A percentile compares a stretch with the other conserved stretches of the same genome.
These are phyloP conservation scores for Areca catechu DNA, from an alignment of 176 grass and related monocot species.

Conservation along the genomic window DNA sequence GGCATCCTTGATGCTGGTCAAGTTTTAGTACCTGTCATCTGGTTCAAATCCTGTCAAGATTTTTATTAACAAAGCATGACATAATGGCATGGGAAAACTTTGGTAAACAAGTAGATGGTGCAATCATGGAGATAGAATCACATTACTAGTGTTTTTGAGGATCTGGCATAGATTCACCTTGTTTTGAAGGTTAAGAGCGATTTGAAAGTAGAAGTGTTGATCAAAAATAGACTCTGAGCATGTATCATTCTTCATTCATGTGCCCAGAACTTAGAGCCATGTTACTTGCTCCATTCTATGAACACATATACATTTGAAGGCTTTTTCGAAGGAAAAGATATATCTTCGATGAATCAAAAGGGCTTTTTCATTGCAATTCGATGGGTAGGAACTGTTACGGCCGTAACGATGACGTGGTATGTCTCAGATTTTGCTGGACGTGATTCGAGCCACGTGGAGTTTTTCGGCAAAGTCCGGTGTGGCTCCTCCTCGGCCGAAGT, in stretches of 20 bases:
- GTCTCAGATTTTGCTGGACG: too few species aligned
- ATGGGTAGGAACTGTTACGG: slow-evolving; percentile 27
- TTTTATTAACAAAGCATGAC: not conserved
- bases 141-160: slow-evolving; percentile 32
- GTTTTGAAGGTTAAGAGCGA: slow-evolving; percentile 40
- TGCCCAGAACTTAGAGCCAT: slow-evolving; percentile 51
- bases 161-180: slow-evolving; percentile 27
- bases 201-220: slow-evolving; percentile 49
- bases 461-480: too few species aligned
- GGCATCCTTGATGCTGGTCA: slow-evolving; percentile 31
- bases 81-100: not conserved
- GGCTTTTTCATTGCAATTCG: slow-evolving; percentile 11
- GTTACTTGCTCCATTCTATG: not conserved
- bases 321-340: not conserved
- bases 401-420: too few species aligned
- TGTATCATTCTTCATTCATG: slow-evolving; percentile 3
- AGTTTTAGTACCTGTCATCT: slow-evolving; percentile 23
- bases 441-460: too few species aligned
- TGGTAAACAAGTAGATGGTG: too few species aligned
- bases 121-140: too few species aligned
- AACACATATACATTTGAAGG: not conserved
- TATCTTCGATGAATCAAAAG: slow-evolving; percentile 14
- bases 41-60: slow-evolving; percentile 24
- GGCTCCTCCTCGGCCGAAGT: too few species aligned
- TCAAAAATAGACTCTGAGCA: slow-evolving; percentile 35